Conservation (phyloP, 2,329 filamentous ascomycete species). For the Neonectria neomacrospora region DNA sequence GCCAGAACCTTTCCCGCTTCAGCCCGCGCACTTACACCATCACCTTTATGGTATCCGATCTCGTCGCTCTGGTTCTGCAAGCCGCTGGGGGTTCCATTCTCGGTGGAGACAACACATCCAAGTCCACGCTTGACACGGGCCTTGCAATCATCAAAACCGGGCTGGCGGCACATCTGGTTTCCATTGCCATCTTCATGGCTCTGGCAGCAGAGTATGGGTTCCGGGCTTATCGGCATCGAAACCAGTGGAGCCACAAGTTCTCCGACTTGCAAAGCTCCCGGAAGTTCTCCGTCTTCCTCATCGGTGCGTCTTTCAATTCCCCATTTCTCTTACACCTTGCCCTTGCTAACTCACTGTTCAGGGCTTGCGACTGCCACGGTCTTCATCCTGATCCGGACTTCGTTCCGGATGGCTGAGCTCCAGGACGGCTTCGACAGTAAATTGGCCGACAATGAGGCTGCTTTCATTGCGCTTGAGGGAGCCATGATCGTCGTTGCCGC, state of each 20-base stretch:
- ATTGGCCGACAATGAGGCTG: slow-evolving; percentile 26
- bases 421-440: slow-evolving; percentile 25
- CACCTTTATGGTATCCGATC: slow-evolving; percentile 59
- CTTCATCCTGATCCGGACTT: slow-evolving; percentile 31
- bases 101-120: slow-evolving; percentile 17
- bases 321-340: slow-evolving; percentile 78
- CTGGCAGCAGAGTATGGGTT: slow-evolving; percentile 19
- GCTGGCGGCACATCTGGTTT: slow-evolving; percentile 29
- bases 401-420: slow-evolving; percentile 31
- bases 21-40: slow-evolving; percentile 47
- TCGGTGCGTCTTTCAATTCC: slow-evolving; percentile 56
- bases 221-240: slow-evolving; percentile 15
- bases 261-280: slow-evolving; percentile 18
- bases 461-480: slow-evolving; percentile 31
- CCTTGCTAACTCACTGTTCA: slow-evolving; percentile 67
- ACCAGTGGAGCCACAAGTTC: slow-evolving; percentile 30
- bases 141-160: slow-evolving; percentile 33
- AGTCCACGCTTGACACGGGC: slow-evolving; percentile 7
- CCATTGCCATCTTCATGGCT: slow-evolving; percentile 26
- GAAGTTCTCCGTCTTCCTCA: slow-evolving; percentile 29
- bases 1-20: slow-evolving; percentile 50
- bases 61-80: slow-evolving; percentile 62
- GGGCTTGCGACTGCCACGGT: slow-evolving; percentile 24
- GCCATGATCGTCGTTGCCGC: slow-evolving; percentile 23
- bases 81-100: slow-evolving; percentile 59